phyloP scores from a whole-genome alignment of 495 filamentous ascomycete genomes.

The Tuber melanosporum region DNA sequence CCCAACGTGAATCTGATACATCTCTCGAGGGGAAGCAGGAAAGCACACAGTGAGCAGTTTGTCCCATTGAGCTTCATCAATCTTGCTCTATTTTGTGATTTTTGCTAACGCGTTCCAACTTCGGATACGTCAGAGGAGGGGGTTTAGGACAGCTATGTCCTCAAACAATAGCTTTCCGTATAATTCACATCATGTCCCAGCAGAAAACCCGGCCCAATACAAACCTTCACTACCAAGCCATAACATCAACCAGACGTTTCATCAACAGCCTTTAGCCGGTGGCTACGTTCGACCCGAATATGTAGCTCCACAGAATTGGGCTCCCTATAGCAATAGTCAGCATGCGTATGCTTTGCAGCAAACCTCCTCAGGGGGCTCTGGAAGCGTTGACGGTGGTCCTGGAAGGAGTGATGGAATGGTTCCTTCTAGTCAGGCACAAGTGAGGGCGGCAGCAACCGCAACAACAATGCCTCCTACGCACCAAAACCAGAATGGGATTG shows the following conservation, averaged over 20 bases:
- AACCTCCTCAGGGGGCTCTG: neutral
- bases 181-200: neutral
- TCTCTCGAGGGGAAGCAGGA: neutral
- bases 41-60: neutral
- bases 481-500: neutral
- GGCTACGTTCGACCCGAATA: neutral
- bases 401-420: neutral
- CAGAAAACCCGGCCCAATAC: neutral
- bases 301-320: conserved; percentile 3
- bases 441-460: neutral
- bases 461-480: neutral
- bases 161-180: neutral
- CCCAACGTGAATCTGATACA: neutral
- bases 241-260: conserved; percentile 2
- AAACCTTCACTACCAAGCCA: conserved; percentile 3
- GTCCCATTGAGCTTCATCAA: neutral
- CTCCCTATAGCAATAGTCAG: neutral
- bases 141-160: neutral
- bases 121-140: neutral
- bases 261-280: neutral
- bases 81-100: neutral
- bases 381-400: neutral
- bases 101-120: neutral
- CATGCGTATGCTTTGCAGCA: neutral
- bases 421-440: neutral